Base-by-base conservation (phyloP, 1,139 yeast genomes). In the Candida sojae region DNA sequence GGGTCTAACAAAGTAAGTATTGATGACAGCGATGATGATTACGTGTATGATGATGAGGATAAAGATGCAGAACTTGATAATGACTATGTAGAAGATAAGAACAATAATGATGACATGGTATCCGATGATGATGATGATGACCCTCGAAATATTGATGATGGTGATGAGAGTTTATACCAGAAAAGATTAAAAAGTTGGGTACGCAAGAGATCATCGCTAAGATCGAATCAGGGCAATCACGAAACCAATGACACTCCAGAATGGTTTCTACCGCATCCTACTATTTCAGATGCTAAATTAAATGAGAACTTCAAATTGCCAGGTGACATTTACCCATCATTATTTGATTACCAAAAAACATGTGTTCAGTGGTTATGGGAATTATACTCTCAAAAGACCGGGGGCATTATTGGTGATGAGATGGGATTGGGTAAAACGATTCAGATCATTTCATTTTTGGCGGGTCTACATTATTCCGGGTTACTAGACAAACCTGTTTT, bases 371-470 rank as follows among this genome's bases (percentile, higher is more conserved):
- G 86, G 86, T 67, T 82, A 21, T 80, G 84, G 90, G 99, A 93
- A 60, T 73, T 93, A 17, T 86, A 89, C 59, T 77, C 83, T 17
- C 98, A 92, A 61, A 84, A 83, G 47, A 85, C 93, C 2, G 99
- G 99, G 1, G 99, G 99, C 0, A 93, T 93, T 9, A 79, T 93
- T 43, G 97, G 98, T 31, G 99, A 93, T 66, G 99, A 93, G 65
- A 93, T 93, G 99, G 99, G 99, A 0, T 68, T 93, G 12, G 99
- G 99, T 2, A 93, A 93, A 61, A 93, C 99, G 0, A 87, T 93
- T 48, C 99, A 93, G 63, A 80, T 93, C 7, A 90, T 90, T 38
- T 83, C 97, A 0, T 93, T 93, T 63, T 62, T 93, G 8, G 97
- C 98, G 0, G 96, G 96, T 0, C 71, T 93, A 36, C 96, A 91